Evolutionary conservation across 179 eudicot species (phyloP).

Genomic region (Corrigiola litoralis): DNA sequence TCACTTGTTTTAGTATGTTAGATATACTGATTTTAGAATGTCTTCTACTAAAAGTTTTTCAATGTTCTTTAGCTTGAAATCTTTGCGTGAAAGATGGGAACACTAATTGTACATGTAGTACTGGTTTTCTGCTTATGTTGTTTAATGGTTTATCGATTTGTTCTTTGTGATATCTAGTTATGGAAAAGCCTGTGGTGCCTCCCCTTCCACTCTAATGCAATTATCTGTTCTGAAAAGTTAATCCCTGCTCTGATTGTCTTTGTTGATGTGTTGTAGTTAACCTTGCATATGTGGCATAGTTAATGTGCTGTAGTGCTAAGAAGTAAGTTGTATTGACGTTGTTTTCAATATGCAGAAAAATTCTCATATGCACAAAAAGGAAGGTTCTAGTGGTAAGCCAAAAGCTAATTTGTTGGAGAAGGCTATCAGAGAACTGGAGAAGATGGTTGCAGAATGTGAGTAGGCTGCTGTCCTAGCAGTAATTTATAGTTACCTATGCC

Average conservation of each 20-base stretch:
- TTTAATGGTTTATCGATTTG: neutral
- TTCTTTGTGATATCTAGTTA: neutral
- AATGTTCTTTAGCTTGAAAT: neutral
- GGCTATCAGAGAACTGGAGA: slow-evolving; percentile 87
- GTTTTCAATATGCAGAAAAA: slow-evolving; percentile 43
- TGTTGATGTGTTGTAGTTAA: neutral
- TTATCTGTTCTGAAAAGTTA: neutral
- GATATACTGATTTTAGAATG: neutral
- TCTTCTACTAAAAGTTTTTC: too few species aligned
- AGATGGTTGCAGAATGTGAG: slow-evolving; percentile 93
- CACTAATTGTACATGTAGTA: too few species aligned
- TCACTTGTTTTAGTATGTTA: neutral
- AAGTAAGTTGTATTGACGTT: neutral
- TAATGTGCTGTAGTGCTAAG: neutral
- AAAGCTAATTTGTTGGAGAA: slow-evolving; percentile 74
- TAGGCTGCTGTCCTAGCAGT: slow-evolving; percentile 11
- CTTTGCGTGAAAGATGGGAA: neutral
- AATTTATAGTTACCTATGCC: neutral
- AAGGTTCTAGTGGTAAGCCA: slow-evolving; percentile 60
- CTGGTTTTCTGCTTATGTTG: too few species aligned
- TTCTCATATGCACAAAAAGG: slow-evolving; percentile 54
- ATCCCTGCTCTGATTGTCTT: neutral
- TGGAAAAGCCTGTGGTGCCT: too few species aligned
- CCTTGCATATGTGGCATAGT: neutral
- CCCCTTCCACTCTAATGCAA: too few species aligned